Conservation (phyloP, 2,329 filamentous ascomycete genomes). For the Blastomyces gilchristii region DNA sequence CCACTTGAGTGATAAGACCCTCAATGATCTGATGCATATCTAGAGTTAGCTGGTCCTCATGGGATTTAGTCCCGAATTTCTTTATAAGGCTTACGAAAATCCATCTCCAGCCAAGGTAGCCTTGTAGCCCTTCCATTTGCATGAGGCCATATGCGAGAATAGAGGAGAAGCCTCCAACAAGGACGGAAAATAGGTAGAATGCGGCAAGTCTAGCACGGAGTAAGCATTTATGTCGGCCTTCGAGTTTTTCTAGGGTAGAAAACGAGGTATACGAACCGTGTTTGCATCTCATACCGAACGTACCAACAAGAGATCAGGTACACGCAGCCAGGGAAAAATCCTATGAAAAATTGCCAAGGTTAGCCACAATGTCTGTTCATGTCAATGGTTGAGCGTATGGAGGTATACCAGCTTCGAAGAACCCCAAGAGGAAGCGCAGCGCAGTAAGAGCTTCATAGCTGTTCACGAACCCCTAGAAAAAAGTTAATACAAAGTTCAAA, state of each 20-base stretch:
- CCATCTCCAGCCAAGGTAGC: conserved; percentile 44
- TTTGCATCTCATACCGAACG: conserved; percentile 25
- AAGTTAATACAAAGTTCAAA: conserved; percentile 6
- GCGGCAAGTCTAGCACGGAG: conserved; percentile 31
- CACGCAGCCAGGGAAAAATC: conserved; percentile 44
- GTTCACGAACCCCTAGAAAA: conserved; percentile 16
- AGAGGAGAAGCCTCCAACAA: conserved; percentile 39
- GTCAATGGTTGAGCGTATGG: conserved; percentile 43
- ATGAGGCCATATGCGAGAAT: conserved; percentile 36
- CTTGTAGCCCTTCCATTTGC: conserved; percentile 34
- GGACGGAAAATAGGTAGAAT: conserved; percentile 42
- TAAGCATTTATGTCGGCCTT: conserved; percentile 17
- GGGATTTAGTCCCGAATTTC: background rate
- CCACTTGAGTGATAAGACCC: conserved; percentile 26
- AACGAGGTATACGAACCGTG: conserved; percentile 23
- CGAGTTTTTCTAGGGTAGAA: conserved; percentile 5
- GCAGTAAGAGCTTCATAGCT: conserved; percentile 3
- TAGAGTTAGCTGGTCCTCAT: background rate
- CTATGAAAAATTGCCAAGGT: conserved; percentile 9
- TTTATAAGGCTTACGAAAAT: conserved; percentile 33
- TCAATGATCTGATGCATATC: conserved; percentile 33
- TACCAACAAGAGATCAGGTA: conserved; percentile 64
- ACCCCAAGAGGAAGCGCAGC: conserved; percentile 1
- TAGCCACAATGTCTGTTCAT: background rate
- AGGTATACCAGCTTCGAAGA: conserved; percentile 12